phyloP scores from a whole-genome alignment of 768 basidiomycete genomes.

The Kockovaella imperatae region DNA sequence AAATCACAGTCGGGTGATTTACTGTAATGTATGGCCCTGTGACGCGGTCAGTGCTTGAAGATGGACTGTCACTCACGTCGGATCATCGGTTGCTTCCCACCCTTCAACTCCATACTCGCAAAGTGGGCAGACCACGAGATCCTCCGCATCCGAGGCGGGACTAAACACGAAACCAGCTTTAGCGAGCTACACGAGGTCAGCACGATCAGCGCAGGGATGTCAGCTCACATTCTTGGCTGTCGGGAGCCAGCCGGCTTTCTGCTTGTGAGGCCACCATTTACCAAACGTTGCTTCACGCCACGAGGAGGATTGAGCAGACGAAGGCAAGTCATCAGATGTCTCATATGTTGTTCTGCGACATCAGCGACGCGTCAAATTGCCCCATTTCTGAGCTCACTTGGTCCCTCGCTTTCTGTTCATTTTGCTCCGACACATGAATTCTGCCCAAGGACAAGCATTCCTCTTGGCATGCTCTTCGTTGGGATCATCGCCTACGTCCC shows the following conservation, averaged over 20 bases:
- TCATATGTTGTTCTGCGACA: constrained; percentile 7
- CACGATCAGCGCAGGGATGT: no score
- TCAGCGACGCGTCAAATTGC: neutral
- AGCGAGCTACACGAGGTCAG: constrained; percentile 57
- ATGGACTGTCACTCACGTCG: constrained; percentile 55
- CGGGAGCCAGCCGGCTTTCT: constrained; percentile 37
- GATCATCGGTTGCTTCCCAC: constrained; percentile 83
- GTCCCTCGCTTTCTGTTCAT: constrained; percentile 28
- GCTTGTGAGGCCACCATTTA: constrained; percentile 43
- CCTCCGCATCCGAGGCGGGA: constrained; percentile 60
- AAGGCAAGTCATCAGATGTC: constrained; percentile 24
- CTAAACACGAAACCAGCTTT: constrained; percentile 79
- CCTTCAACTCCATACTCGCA: constrained; percentile 71
- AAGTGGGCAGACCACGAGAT: constrained; percentile 77
- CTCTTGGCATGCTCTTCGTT: constrained; percentile 72
- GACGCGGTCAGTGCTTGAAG: neutral
- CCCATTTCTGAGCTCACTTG: constrained; percentile 9
- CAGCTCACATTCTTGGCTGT: constrained; percentile 32
- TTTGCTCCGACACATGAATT: constrained; percentile 62
- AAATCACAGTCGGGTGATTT: neutral
- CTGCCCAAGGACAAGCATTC: constrained; percentile 76
- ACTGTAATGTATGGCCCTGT: neutral
- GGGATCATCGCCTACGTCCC: constrained; percentile 80
- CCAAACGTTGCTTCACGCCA: constrained; percentile 29
- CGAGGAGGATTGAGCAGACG: constrained; percentile 18